phyloP scores from a whole-genome alignment of 352 stramenopile species.

The Poterioochromonas sp. region DNA sequence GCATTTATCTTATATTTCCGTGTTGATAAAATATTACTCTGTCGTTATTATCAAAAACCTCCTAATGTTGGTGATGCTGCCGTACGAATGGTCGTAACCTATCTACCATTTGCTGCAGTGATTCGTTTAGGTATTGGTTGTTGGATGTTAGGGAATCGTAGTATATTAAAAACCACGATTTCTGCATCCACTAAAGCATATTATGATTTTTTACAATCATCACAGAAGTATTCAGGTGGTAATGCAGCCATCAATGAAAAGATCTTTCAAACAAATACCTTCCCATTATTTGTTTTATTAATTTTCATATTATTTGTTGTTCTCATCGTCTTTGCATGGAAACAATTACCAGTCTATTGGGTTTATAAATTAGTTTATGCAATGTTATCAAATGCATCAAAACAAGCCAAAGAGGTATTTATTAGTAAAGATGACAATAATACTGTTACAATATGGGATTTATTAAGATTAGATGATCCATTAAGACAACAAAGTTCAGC shows the following conservation, averaged over 20 bases:
- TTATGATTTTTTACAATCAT: neutral
- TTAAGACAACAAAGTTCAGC: neutral
- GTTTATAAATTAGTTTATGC: neutral
- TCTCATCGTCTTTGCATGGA: neutral
- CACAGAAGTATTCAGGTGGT: neutral
- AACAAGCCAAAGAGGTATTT: neutral
- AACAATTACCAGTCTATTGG: neutral
- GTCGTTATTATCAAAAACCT: slow-evolving; percentile 18
- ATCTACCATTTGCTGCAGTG: neutral
- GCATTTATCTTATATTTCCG: slow-evolving; percentile 21
- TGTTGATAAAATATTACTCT: slow-evolving; percentile 18
- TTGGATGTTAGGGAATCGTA: slow-evolving; percentile 21
- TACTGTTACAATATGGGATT: neutral
- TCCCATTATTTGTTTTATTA: slow-evolving; percentile 22
- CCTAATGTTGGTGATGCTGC: slow-evolving; percentile 14
- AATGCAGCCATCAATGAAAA: neutral
- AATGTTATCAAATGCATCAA: neutral
- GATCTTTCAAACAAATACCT: neutral
- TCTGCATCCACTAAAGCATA: neutral
- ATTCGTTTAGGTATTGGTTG: slow-evolving; percentile 22
- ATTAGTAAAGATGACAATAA: neutral
- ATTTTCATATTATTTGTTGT: neutral
- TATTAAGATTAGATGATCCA: neutral
- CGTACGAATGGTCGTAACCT: neutral
- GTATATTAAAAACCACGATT: neutral